phyloP scores from a whole-genome alignment of 257 asterid species.

The Nicotiana knightiana region DNA sequence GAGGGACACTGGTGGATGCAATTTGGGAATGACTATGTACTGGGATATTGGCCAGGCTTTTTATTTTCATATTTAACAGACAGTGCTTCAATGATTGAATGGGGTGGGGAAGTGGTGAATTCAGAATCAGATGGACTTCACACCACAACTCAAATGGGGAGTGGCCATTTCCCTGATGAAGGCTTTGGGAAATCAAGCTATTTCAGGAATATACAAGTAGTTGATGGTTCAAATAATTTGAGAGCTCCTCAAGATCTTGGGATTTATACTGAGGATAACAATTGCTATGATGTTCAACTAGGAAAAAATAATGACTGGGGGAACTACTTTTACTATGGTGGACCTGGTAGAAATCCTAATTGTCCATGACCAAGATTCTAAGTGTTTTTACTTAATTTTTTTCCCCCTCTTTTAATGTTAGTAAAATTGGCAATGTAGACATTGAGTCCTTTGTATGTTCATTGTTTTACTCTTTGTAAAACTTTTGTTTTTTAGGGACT shows the following conservation, averaged over 20 bases:
- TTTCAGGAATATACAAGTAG: conserved; percentile 62
- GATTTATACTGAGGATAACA: conserved; percentile 54
- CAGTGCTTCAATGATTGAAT: conserved; percentile 69
- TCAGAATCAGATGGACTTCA: conserved; percentile 60
- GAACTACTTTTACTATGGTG: conserved; percentile 68
- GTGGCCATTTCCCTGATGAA: conserved; percentile 79
- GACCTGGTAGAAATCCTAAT: conserved; percentile 70
- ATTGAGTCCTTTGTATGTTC: neutral
- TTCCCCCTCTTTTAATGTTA: neutral
- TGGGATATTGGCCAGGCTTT: conserved; percentile 77
- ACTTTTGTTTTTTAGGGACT: neutral
- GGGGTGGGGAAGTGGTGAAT: conserved; percentile 96
- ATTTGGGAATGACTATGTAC: conserved; percentile 46
- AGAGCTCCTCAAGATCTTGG: conserved; percentile 52
- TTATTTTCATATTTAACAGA: conserved; percentile 54
- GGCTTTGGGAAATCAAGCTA: conserved; percentile 77
- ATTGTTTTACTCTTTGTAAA: conserved; percentile 6
- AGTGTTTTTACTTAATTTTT: neutral
- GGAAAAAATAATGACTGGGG: conserved; percentile 66
- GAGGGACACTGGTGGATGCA: conserved; percentile 92
- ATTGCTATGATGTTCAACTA: conserved; percentile 57
- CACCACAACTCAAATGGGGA: conserved; percentile 90
- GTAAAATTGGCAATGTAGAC: neutral
- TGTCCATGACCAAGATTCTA: conserved; percentile 35
- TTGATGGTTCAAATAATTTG: conserved; percentile 59